Evolutionary conservation across 2,329 filamentous ascomycete genomes (phyloP).

Genomic region (Hyphodiscus sp.): DNA sequence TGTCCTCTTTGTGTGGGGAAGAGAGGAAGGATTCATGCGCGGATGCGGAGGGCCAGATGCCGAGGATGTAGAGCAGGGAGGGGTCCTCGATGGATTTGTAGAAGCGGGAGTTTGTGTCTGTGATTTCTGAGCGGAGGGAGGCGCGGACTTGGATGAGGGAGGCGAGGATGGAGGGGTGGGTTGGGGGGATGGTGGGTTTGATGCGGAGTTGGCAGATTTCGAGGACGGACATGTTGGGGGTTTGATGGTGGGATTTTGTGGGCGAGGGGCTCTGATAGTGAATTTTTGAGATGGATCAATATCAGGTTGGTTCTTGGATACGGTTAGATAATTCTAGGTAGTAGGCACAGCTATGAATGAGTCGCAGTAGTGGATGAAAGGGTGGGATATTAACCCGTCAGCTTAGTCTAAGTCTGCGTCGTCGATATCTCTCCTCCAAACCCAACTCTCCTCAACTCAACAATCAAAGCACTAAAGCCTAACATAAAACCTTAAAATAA

Average conservation of each 20-base stretch:
- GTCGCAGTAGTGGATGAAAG: no score
- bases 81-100: constrained; percentile 16
- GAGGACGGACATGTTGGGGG: constrained; percentile 11
- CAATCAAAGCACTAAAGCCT: no score
- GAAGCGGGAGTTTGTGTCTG: constrained; percentile 13
- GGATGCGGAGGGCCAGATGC: constrained; percentile 10
- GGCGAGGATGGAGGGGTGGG: constrained; percentile 8
- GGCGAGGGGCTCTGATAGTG: no score
- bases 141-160: constrained; percentile 8
- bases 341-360: no score
- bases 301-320: no score
- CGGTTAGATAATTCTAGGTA: no score
- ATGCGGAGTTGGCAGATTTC: constrained; percentile 15
- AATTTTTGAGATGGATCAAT: no score
- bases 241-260: neutral
- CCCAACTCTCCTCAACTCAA: no score
- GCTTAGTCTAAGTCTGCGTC: no score
- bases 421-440: no score
- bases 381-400: no score
- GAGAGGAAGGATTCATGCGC: neutral
- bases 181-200: constrained; percentile 3
- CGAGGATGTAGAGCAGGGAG: constrained; percentile 13
- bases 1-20: constrained; percentile 12
- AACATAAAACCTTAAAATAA: no score
- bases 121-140: constrained; percentile 3